These are phyloP conservation scores for Pontederia crassipes DNA, from an alignment of 176 grass and related monocot genomes.

Conservation along the genomic window DNA sequence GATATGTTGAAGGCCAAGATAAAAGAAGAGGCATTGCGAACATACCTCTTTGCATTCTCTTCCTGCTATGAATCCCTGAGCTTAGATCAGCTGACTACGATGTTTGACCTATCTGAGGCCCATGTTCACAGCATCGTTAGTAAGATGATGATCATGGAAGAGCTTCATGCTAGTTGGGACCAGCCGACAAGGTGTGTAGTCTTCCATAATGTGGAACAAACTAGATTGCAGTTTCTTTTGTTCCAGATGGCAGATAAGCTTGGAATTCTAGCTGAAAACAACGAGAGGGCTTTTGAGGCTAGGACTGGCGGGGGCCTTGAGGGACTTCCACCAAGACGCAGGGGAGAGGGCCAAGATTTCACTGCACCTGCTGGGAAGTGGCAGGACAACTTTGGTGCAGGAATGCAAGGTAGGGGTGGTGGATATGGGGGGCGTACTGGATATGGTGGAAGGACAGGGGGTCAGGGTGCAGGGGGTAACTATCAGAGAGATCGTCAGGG, in stretches of 20 bases:
- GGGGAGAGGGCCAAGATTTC: conserved; percentile 56
- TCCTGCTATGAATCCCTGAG: conserved; percentile 65
- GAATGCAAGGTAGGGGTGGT: conserved; percentile 31
- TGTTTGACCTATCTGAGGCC: conserved; percentile 72
- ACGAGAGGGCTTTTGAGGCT: conserved; percentile 85
- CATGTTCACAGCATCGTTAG: conserved; percentile 72
- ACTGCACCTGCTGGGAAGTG: conserved; percentile 40
- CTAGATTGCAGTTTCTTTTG: conserved; percentile 70
- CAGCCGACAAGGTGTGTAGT: conserved; percentile 77
- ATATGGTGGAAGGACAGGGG: conserved; percentile 38
- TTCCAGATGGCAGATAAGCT: conserved; percentile 93
- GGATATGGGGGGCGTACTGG: conserved; percentile 39
- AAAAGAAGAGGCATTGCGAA: conserved; percentile 84
- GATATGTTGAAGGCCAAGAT: conserved; percentile 83
- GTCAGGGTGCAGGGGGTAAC: conserved; percentile 25
- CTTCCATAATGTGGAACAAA: conserved; percentile 86
- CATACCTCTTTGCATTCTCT: conserved; percentile 76
- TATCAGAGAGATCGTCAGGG: conserved; percentile 40
- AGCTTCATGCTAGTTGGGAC: conserved; percentile 86
- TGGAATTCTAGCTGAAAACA: conserved; percentile 66
- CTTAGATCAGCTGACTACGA: conserved; percentile 59
- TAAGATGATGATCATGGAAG: conserved; percentile 97
- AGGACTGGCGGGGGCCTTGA: conserved; percentile 87
- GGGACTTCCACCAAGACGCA: conserved; percentile 49
- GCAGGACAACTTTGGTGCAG: conserved; percentile 63